Base-by-base conservation (phyloP, 768 basidiomycete species). In the Naganishia onofrii region DNA sequence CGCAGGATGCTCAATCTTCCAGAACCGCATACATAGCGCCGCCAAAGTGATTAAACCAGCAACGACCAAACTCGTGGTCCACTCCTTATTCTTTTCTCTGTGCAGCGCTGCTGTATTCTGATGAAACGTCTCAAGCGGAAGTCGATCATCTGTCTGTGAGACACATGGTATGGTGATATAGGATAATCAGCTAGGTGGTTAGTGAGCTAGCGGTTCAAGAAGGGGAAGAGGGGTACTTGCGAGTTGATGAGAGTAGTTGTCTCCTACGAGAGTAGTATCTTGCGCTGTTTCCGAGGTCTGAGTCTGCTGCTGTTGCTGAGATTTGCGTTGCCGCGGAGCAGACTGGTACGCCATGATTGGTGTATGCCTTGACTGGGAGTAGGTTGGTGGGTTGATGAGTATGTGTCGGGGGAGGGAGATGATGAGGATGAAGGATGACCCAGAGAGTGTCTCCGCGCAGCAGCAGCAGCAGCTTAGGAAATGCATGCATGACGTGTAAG, bases 1-100 rank as follows among this genome's bases (percentile, higher is more conserved):
- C 76, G 91, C 82, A 90, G 85, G 71, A 88, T 93, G 54, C 84
- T 89, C 10, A 90, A 92, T 81, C 78, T 93, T n/a, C 84, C 84
- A 66, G 83, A 85, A 10, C 86, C 90, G 0, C 82, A 84, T 73
- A 84, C 90, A 78, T 80, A 88, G 29, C 82, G 87, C 36, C 84
- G 91, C 70, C 83, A 54, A 6, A n/a, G 65, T 67, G 31, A 72
- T 28, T 17, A 65, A 19, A 12, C 12, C 28, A 6, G 67, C 67
- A 4, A 44, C 34, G 31, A 66, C 46, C 13, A n/a, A 56, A 31
- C 71, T 72, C 36, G 54, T 13, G 29, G 21, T 36, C 13, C 34
- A 48, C 42, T 69, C 68, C 26, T 26, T 57, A 21, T 69, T n/a
- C 13, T 46, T 6, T 29, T 46, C 23, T 44, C 38, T 4, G 9